Percentiles rank a stretch among this genome's conserved stretches.
phyloP scores from a whole-genome alignment of 2,329 filamentous ascomycete species.

The Colletotrichum aenigma region DNA sequence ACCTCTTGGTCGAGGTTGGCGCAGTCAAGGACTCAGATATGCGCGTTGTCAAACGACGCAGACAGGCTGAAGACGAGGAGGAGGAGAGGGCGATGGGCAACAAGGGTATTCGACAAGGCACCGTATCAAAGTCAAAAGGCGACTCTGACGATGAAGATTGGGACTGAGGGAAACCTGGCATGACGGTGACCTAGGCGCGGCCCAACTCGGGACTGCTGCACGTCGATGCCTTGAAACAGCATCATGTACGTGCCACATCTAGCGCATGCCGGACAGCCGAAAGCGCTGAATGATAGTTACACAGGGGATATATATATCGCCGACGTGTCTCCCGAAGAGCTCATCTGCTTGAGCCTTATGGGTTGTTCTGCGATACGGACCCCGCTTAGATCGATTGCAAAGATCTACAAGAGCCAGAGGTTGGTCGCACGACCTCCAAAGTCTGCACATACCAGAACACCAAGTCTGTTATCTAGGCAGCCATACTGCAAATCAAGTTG shows the following conservation, averaged over 20 bases:
- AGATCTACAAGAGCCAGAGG: neutral
- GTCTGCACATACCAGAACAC: neutral
- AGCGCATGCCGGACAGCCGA: neutral
- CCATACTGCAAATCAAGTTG: neutral
- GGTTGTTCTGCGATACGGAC: neutral
- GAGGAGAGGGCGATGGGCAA: conserved; percentile 59
- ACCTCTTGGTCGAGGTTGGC: conserved; percentile 80
- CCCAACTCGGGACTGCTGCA: neutral
- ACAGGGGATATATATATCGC: neutral
- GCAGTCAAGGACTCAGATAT: conserved; percentile 81
- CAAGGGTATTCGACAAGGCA: conserved; percentile 57
- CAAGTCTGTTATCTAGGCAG: neutral
- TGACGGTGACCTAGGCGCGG: neutral
- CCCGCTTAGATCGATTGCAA: neutral
- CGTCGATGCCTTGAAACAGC: neutral
- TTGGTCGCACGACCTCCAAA: neutral
- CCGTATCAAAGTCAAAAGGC: conserved; percentile 43
- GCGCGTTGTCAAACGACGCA: conserved; percentile 69
- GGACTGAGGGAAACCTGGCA: conserved; percentile 48
- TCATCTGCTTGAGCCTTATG: neutral
- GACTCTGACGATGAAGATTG: conserved; percentile 62
- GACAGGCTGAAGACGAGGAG: conserved; percentile 64
- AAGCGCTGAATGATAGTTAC: neutral
- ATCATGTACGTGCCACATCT: neutral
- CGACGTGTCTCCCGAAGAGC: neutral